phyloP scores from a whole-genome alignment of 306 rosid genomes.

The Vicia faba region DNA sequence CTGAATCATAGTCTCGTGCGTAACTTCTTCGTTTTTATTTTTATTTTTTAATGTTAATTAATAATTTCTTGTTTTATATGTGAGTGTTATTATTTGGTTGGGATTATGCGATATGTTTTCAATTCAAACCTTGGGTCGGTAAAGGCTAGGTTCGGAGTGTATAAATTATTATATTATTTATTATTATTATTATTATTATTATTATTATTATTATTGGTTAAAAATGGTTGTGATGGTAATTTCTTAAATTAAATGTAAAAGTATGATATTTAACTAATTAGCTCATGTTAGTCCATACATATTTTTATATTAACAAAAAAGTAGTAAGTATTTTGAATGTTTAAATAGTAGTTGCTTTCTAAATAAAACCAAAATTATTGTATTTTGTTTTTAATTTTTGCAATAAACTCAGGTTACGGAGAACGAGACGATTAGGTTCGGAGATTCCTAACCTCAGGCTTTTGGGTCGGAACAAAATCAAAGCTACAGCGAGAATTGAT shows the following conservation, averaged over 20 bases:
- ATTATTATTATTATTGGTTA: background rate
- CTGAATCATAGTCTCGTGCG: conserved; percentile 19
- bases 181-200: too few species aligned
- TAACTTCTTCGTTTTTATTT: conserved; percentile 28
- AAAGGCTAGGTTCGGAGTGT: conserved; percentile 37
- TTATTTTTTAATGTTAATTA: conserved; percentile 10
- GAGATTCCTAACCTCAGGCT: conserved; percentile 48
- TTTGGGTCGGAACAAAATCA: conserved; percentile 49
- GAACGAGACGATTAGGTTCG: conserved; percentile 30
- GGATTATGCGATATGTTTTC: conserved; percentile 38
- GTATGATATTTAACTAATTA: too few species aligned
- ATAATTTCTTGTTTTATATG: conserved; percentile 47
- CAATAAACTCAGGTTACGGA: background rate
- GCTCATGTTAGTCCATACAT: background rate
- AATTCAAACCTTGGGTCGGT: background rate
- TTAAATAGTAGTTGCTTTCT: too few species aligned
- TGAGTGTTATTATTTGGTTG: conserved; percentile 31
- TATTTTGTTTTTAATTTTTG: background rate
- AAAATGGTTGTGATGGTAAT: background rate
- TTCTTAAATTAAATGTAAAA: too few species aligned
- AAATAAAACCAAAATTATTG: background rate
- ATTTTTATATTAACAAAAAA: too few species aligned
- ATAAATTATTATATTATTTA: too few species aligned
- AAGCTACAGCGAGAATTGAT: conserved; percentile 45
- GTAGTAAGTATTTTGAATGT: too few species aligned